Evolutionary conservation across 306 rosid species (phyloP).

Genomic region (Pachyrhizus erosus): DNA sequence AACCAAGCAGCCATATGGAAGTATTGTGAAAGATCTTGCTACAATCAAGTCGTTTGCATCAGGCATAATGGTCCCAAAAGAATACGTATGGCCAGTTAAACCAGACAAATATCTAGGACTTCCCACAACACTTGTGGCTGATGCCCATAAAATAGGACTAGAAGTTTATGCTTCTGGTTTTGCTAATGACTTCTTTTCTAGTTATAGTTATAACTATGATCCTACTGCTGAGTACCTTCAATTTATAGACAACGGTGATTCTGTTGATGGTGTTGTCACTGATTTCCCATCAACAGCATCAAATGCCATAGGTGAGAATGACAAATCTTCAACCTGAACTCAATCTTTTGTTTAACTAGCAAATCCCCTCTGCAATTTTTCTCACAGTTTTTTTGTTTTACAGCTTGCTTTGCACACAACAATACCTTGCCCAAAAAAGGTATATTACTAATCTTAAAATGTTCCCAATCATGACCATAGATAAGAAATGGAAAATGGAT

Average conservation of each 20-base stretch:
- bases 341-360: not conserved
- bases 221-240: slow-evolving; percentile 77
- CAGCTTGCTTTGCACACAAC: slow-evolving; percentile 76
- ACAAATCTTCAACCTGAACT: slow-evolving; percentile 21
- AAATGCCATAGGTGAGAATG: slow-evolving; percentile 75
- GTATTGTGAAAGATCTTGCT: slow-evolving; percentile 59
- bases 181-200: slow-evolving; percentile 62
- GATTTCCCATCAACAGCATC: slow-evolving; percentile 82
- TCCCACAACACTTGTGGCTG: slow-evolving; percentile 67
- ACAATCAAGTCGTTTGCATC: slow-evolving; percentile 69
- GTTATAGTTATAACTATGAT: slow-evolving; percentile 74
- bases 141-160: slow-evolving; percentile 84
- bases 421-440: slow-evolving; percentile 59
- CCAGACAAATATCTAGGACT: slow-evolving; percentile 58
- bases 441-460: slow-evolving; percentile 33
- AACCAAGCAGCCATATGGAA: slow-evolving; percentile 56
- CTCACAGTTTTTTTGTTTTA: slow-evolving; percentile 35
- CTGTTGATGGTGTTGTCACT: slow-evolving; percentile 85
- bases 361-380: slow-evolving; percentile 21
- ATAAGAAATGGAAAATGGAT: not conserved
- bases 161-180: slow-evolving; percentile 90
- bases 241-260: slow-evolving; percentile 59
- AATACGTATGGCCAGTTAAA: slow-evolving; percentile 65
- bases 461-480: not conserved
- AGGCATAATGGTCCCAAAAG: slow-evolving; percentile 87